These are phyloP conservation scores for Colletotrichum eremochloae DNA, from an alignment of 2,329 filamentous ascomycete genomes.

Conservation along the genomic window DNA sequence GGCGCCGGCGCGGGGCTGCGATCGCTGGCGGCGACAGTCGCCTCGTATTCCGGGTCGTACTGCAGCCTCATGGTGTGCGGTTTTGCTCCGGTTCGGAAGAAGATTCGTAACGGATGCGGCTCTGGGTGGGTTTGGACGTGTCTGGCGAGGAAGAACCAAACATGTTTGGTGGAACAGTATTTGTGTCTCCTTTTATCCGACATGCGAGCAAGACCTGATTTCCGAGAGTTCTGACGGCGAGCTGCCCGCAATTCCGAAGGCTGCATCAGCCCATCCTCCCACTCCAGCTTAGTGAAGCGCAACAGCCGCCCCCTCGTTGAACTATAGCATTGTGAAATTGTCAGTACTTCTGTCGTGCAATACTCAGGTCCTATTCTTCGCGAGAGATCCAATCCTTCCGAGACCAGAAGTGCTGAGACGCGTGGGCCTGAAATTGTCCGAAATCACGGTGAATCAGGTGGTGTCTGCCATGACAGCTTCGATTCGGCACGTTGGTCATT, in stretches of 20 bases:
- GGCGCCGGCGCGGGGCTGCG: not conserved
- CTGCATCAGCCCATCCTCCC: not conserved
- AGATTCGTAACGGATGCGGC: not conserved
- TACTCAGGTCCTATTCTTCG: not conserved
- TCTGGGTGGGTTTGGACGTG: not conserved
- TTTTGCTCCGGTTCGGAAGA: not conserved
- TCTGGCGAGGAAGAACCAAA: not conserved
- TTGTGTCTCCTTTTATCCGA: conserved; percentile 12
- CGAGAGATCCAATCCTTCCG: not conserved
- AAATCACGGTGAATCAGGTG: not conserved
- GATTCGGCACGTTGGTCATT: conserved; percentile 2
- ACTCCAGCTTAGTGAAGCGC: not conserved
- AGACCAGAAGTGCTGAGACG: not conserved
- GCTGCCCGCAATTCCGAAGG: conserved; percentile 35
- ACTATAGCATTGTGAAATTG: not conserved
- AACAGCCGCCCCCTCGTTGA: not conserved
- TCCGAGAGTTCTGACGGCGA: conserved; percentile 13
- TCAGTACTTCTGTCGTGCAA: not conserved
- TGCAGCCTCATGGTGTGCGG: conserved; percentile 13
- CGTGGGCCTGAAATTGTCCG: not conserved
- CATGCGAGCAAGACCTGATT: not conserved
- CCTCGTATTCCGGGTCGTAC: conserved; percentile 35
- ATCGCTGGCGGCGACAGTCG: conserved; percentile 15
- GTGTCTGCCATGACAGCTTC: not conserved
- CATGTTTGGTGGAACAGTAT: not conserved